These are phyloP conservation scores for Beta vulgaris DNA, from an alignment of 148 eudicot genomes.

Conservation along the genomic window DNA sequence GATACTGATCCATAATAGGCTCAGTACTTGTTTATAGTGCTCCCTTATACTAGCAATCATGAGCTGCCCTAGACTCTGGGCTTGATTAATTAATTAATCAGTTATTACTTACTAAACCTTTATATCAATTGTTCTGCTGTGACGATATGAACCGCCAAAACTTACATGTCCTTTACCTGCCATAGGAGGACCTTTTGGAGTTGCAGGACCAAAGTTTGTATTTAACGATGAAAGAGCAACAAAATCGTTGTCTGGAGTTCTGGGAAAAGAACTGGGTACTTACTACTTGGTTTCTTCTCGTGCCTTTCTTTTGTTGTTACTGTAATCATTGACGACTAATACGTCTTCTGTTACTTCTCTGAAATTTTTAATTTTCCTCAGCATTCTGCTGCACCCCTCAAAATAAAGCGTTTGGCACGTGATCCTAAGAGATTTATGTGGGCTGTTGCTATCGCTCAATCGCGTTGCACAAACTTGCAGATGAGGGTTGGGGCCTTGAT, in stretches of 20 bases:
- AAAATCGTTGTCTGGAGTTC: constrained; percentile 72
- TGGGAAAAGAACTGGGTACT: constrained; percentile 99
- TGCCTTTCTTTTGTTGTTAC: not conserved
- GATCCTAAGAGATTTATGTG: constrained; percentile 86
- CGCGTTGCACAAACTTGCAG: constrained; percentile 72
- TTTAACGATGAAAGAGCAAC: constrained; percentile 58
- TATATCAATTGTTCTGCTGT: not conserved
- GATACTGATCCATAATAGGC: not conserved
- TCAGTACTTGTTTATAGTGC: not conserved
- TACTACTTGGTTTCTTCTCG: constrained; percentile 44
- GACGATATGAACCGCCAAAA: not conserved
- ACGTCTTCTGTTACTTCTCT: not conserved
- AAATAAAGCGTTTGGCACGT: constrained; percentile 85
- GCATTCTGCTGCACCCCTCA: constrained; percentile 91
- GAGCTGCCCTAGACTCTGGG: not conserved
- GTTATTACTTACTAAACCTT: not conserved
- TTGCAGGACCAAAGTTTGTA: constrained; percentile 80
- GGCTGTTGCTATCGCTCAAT: constrained; percentile 90
- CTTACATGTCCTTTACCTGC: constrained; percentile 16
- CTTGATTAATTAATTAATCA: not conserved
- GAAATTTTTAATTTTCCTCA: constrained; percentile 27
- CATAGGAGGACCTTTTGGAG: constrained; percentile 87
- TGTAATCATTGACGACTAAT: not conserved
- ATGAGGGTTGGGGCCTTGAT: constrained; percentile 80
- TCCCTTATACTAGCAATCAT: not conserved